phyloP scores from a whole-genome alignment of 495 filamentous ascomycete species.

The Annulohypoxylon stygium region DNA sequence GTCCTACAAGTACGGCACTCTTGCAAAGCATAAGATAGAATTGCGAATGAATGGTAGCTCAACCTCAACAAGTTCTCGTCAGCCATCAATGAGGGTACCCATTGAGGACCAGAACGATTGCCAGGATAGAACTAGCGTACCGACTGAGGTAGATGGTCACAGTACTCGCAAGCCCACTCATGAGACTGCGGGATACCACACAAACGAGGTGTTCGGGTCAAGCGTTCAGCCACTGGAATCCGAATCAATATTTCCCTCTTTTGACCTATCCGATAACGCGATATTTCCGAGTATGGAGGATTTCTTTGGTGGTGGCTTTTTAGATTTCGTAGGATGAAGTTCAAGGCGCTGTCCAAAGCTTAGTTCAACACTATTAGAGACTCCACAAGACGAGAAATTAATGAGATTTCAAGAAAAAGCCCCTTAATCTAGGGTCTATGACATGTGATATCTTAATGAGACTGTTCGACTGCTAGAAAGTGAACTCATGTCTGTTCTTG shows the following conservation, averaged over 20 bases:
- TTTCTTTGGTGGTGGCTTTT: conserved; percentile 51
- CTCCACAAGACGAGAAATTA: neutral
- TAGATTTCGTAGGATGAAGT: conserved; percentile 46
- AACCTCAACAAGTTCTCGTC: conserved; percentile 3
- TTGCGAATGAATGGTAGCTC: conserved; percentile 32
- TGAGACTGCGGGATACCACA: conserved; percentile 19
- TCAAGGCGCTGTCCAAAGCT: neutral
- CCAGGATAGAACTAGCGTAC: conserved; percentile 3
- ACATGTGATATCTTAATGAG: too few species aligned
- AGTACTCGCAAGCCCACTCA: neutral
- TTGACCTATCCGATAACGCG: conserved; percentile 42
- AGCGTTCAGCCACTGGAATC: conserved; percentile 24
- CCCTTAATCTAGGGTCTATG: neutral
- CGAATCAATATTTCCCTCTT: conserved; percentile 27
- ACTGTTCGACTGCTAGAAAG: neutral
- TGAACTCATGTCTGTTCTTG: neutral
- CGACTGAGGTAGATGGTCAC: neutral
- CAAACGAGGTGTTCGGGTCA: conserved; percentile 25
- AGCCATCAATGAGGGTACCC: neutral
- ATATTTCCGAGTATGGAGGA: conserved; percentile 52
- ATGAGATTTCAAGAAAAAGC: neutral
- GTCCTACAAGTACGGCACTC: conserved; percentile 46
- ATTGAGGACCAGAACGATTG: neutral
- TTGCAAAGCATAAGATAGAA: conserved; percentile 48
- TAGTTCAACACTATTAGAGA: neutral